Evolutionary conservation across 768 basidiomycete species (phyloP).

Genomic region (Mycena haematopus): DNA sequence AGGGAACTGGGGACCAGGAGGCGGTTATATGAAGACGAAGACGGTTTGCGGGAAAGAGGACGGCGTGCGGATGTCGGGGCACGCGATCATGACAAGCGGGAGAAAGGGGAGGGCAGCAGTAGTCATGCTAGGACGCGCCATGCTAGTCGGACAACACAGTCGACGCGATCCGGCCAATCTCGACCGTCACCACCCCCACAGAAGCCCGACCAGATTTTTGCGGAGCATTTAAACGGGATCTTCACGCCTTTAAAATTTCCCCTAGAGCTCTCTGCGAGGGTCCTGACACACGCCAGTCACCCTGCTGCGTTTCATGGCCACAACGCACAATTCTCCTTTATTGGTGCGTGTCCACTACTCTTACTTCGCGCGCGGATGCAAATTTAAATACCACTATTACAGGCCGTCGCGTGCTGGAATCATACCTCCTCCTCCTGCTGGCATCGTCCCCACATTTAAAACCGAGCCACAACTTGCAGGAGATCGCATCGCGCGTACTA

Average conservation of each 20-base stretch:
- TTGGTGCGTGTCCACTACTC: constrained; percentile 55
- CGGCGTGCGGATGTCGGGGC: constrained; percentile 12
- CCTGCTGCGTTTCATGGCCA: constrained; percentile 69
- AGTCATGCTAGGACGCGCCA: background rate
- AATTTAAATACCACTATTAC: constrained; percentile 4
- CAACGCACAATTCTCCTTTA: constrained; percentile 73
- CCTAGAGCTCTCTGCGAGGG: constrained; percentile 69
- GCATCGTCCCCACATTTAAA: constrained; percentile 57
- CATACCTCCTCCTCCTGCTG: constrained; percentile 77
- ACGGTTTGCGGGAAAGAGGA: background rate
- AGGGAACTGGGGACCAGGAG: background rate
- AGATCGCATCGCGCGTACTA: constrained; percentile 59
- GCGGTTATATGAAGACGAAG: constrained; percentile 8
- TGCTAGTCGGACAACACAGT: constrained; percentile 9
- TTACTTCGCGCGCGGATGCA: background rate
- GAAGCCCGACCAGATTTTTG: constrained; percentile 37
- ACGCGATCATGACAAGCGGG: constrained; percentile 2
- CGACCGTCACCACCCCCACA: constrained; percentile 12
- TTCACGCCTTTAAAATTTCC: constrained; percentile 76
- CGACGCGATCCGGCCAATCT: constrained; percentile 2
- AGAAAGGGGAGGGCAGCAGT: constrained; percentile 18
- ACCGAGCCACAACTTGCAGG: constrained; percentile 62
- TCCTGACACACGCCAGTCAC: constrained; percentile 83
- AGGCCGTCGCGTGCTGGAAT: constrained; percentile 81
- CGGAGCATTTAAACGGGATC: constrained; percentile 64